Percentiles rank a stretch among this genome's conserved stretches.
Evolutionary conservation across 306 rosid genomes (phyloP).

Genomic region (Inga laurina): DNA sequence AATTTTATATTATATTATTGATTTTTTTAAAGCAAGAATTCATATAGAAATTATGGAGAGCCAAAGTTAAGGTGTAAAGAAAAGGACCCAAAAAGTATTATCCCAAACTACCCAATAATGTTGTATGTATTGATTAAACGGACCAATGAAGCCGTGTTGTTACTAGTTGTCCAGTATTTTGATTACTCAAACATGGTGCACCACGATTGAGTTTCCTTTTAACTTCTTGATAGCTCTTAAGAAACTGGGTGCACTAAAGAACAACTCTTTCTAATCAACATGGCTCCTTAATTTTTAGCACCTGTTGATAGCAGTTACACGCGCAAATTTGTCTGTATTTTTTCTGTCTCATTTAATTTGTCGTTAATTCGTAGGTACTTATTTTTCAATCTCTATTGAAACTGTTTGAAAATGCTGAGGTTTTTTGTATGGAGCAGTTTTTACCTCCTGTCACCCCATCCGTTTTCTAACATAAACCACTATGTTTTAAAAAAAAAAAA

Average conservation of each 20-base stretch:
- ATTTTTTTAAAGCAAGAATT: background rate
- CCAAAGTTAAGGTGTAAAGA: background rate
- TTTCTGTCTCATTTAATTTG: background rate
- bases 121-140: background rate
- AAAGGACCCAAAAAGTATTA: background rate
- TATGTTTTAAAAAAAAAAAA: background rate
- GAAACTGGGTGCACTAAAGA: background rate
- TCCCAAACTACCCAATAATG: too few species aligned
- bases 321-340: background rate
- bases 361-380: background rate
- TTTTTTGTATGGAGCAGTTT: slow-evolving; percentile 1
- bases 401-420: background rate
- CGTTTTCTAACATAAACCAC: background rate
- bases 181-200: background rate
- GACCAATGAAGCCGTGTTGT: background rate
- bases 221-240: background rate
- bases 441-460: background rate
- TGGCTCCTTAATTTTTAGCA: background rate
- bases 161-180: background rate
- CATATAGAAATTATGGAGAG: background rate
- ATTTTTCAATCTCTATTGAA: background rate
- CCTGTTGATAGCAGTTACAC: slow-evolving; percentile 2
- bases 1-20: background rate
- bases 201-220: background rate
- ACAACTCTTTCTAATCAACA: background rate